phyloP scores from a whole-genome alignment of 345 rosid species.

The Brassica carinata region DNA sequence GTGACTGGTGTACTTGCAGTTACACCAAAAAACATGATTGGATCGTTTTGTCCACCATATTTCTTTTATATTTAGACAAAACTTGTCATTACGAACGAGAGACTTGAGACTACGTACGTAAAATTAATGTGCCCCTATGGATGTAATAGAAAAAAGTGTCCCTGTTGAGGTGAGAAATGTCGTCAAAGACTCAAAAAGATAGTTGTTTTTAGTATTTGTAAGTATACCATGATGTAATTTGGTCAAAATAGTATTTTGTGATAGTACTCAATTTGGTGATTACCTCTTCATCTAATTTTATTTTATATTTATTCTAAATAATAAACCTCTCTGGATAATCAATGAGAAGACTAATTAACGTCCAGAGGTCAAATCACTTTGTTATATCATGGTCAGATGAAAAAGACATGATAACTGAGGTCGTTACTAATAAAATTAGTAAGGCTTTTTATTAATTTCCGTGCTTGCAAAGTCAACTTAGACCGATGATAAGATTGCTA shows the following conservation, averaged over 20 bases:
- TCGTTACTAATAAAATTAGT: constrained; percentile 1
- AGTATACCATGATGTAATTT: constrained; percentile 26
- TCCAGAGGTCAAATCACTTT: constrained; percentile 31
- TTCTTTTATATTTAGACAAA: neutral
- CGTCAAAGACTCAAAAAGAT: constrained; percentile 5
- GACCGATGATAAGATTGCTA: constrained; percentile 30
- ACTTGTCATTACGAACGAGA: neutral
- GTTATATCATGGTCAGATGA: constrained; percentile 10
- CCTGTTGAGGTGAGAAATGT: constrained; percentile 1
- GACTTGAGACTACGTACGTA: neutral
- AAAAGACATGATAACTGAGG: neutral
- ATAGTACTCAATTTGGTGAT: constrained; percentile 35
- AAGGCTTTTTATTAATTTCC: neutral
- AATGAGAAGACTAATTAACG: constrained; percentile 23
- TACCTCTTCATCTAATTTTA: constrained; percentile 12
- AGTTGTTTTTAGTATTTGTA: neutral
- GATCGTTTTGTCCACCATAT: neutral
- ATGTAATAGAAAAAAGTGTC: neutral
- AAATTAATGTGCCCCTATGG: neutral
- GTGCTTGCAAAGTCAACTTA: constrained; percentile 12
- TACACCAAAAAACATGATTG: neutral
- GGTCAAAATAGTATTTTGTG: constrained; percentile 15
- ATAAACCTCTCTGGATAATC: constrained; percentile 19
- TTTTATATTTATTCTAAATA: neutral
- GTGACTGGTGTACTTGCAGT: neutral